These are phyloP conservation scores for Lachnellula subtilissima DNA, from an alignment of 2,329 filamentous ascomycete genomes.

Conservation along the genomic window DNA sequence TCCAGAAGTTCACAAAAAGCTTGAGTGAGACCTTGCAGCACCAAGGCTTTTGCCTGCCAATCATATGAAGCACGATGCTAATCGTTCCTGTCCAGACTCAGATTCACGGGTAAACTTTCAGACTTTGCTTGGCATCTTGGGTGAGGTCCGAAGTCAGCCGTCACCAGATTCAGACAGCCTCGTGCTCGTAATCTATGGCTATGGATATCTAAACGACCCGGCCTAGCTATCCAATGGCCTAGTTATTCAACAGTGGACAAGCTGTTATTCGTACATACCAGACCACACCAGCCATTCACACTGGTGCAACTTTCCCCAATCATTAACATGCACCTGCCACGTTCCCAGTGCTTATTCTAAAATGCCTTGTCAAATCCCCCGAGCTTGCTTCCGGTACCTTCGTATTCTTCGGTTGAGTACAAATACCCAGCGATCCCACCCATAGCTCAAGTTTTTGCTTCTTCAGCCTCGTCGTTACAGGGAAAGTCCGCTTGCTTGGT, in stretches of 20 bases:
- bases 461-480: conserved; percentile 15
- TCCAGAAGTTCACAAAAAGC: neutral
- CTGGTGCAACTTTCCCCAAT: too few species aligned
- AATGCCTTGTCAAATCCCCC: conserved; percentile 8
- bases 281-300: too few species aligned
- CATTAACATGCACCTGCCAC: neutral
- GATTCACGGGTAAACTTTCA: neutral
- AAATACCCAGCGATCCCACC: conserved; percentile 18
- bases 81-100: neutral
- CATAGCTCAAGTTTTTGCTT: neutral
- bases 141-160: too few species aligned
- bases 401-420: conserved; percentile 9
- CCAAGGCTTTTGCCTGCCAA: conserved; percentile 2
- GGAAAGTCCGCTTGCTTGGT: neutral
- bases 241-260: too few species aligned
- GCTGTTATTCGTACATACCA: too few species aligned
- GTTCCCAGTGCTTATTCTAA: conserved; percentile 2
- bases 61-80: conserved; percentile 2
- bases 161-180: neutral
- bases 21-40: neutral
- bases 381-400: neutral
- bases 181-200: conserved; percentile 21
- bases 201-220: neutral
- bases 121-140: neutral
- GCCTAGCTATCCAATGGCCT: too few species aligned